Evolutionary conservation across 768 basidiomycete genomes (phyloP).

Genomic region (Cystobasidium onofrii): DNA sequence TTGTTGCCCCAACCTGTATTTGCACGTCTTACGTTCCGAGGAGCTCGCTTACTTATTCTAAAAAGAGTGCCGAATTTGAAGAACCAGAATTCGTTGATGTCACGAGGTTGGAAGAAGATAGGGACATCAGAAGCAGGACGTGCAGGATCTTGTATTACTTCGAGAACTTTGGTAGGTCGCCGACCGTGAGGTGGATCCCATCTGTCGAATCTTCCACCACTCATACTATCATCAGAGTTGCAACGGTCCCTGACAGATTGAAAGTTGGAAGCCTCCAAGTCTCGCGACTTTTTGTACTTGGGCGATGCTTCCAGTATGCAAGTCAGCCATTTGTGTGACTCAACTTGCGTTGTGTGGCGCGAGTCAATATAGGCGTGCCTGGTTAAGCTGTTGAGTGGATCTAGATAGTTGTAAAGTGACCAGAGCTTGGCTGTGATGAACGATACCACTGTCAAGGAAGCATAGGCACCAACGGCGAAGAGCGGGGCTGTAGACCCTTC

Average conservation of each 20-base stretch:
- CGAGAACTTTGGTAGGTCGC: neutral
- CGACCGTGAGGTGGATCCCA: neutral
- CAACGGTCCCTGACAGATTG: neutral
- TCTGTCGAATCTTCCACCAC: neutral
- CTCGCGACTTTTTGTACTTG: neutral
- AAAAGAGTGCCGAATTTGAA: neutral
- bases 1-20: neutral
- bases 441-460: neutral
- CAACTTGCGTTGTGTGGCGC: neutral
- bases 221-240: neutral
- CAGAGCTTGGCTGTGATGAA: constrained; percentile 22
- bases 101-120: constrained; percentile 4
- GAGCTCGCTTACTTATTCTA: neutral
- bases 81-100: neutral
- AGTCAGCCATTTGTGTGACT: constrained; percentile 18
- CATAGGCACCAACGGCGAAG: neutral
- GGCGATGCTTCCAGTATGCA: neutral
- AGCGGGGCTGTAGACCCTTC: neutral
- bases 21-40: neutral
- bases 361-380: constrained; percentile 12
- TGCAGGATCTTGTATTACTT: neutral
- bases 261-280: neutral
- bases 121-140: neutral
- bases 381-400: constrained; percentile 11
- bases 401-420: constrained; percentile 14